Conservation (phyloP, 441 rosid species). For the Jatropha multifida region DNA sequence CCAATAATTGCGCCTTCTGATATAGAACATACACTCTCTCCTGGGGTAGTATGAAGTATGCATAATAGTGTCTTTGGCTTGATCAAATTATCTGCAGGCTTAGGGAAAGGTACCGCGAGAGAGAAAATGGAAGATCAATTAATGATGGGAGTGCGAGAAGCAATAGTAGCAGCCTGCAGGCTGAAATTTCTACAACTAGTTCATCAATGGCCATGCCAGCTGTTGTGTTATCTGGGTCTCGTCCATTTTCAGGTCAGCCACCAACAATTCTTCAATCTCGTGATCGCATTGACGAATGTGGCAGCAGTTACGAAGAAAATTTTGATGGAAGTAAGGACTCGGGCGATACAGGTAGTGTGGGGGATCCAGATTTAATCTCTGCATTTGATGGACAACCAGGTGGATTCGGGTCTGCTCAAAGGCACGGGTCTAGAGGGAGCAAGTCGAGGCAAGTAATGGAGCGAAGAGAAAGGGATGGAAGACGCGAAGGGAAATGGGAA, state of each 20-base stretch:
- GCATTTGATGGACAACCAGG: slow-evolving; percentile 67
- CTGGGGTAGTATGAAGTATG: neutral
- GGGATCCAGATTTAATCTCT: slow-evolving; percentile 62
- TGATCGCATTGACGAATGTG: slow-evolving; percentile 65
- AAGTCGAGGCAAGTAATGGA: slow-evolving; percentile 69
- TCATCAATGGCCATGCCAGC: slow-evolving; percentile 41
- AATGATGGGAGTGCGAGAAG: slow-evolving; percentile 54
- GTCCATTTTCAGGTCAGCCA: slow-evolving; percentile 61
- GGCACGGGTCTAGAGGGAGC: slow-evolving; percentile 72
- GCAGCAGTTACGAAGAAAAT: slow-evolving; percentile 69
- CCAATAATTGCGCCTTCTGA: neutral
- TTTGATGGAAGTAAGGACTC: slow-evolving; percentile 79
- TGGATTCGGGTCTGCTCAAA: slow-evolving; percentile 48
- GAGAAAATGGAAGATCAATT: slow-evolving; percentile 66
- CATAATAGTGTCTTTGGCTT: slow-evolving; percentile 7
- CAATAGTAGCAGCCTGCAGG: slow-evolving; percentile 39
- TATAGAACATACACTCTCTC: neutral
- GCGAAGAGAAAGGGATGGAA: slow-evolving; percentile 69
- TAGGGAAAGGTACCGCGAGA: slow-evolving; percentile 74
- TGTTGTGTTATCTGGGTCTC: slow-evolving; percentile 57
- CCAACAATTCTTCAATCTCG: slow-evolving; percentile 75
- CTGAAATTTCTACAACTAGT: slow-evolving; percentile 40
- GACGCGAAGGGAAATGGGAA: slow-evolving; percentile 92
- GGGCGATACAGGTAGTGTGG: slow-evolving; percentile 71
- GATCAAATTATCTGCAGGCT: slow-evolving; percentile 40